Evolutionary conservation across 768 basidiomycete genomes (phyloP).

Genomic region (Butyriboletus loyo): DNA sequence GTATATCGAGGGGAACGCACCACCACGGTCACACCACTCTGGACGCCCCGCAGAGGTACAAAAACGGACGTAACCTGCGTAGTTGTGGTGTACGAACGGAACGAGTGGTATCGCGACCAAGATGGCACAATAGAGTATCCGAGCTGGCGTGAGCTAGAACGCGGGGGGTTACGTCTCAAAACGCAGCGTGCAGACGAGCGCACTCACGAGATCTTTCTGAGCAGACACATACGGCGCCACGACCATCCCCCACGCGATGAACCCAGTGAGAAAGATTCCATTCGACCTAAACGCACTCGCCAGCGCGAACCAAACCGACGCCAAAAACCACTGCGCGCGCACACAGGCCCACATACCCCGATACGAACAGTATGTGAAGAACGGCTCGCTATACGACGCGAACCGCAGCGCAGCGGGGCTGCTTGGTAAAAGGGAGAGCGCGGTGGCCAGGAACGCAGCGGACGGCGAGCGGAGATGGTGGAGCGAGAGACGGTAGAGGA

Average conservation of each 20-base stretch:
- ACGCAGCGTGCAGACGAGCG: background rate
- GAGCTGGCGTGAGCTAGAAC: conserved; percentile 34
- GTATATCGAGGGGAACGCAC: conserved; percentile 68
- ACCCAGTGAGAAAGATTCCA: conserved; percentile 72
- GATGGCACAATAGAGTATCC: conserved; percentile 35
- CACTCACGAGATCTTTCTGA: conserved; percentile 30
- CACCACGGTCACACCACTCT: conserved; percentile 58
- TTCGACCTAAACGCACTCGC: conserved; percentile 75
- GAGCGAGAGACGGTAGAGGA: conserved; percentile 58
- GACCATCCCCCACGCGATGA: conserved; percentile 71
- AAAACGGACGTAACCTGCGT: conserved; percentile 60
- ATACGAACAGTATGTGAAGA: conserved; percentile 82
- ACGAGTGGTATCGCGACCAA: conserved; percentile 47
- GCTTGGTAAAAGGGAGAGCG: conserved; percentile 75
- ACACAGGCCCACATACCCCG: conserved; percentile 36
- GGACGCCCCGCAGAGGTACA: conserved; percentile 42
- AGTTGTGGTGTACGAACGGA: conserved; percentile 76
- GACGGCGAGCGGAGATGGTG: conserved; percentile 51
- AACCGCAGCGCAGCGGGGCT: conserved; percentile 73
- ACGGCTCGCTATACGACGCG: conserved; percentile 80
- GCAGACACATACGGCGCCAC: conserved; percentile 48
- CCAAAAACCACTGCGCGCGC: conserved; percentile 45
- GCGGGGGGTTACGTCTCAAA: background rate
- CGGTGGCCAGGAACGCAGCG: conserved; percentile 57
- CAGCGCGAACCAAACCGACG: conserved; percentile 59